phyloP scores from a whole-genome alignment of 345 rosid genomes.

The Populus pruinosa region DNA sequence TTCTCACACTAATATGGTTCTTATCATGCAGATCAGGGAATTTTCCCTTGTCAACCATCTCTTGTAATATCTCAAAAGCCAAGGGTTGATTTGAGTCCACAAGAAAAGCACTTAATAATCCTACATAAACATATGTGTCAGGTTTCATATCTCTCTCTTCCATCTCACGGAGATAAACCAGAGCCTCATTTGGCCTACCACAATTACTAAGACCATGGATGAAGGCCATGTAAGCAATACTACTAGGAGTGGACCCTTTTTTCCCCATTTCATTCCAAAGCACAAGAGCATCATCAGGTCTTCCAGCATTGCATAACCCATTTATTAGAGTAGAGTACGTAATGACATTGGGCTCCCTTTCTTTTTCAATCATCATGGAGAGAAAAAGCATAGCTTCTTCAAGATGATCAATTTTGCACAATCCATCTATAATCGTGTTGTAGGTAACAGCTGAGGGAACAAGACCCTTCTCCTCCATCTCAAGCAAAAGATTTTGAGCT shows the following conservation, averaged over 20 bases:
- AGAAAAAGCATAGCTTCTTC: conserved; percentile 55
- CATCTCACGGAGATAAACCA: conserved; percentile 60
- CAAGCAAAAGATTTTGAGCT: conserved; percentile 53
- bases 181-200: conserved; percentile 53
- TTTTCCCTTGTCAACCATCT: conserved; percentile 50
- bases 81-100: conserved; percentile 35
- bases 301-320: conserved; percentile 63
- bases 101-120: conserved; percentile 48
- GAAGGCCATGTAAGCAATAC: conserved; percentile 62
- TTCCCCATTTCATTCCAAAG: conserved; percentile 69
- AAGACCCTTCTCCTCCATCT: conserved; percentile 62
- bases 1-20: conserved; percentile 38
- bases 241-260: conserved; percentile 49
- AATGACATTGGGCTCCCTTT: conserved; percentile 62
- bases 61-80: conserved; percentile 57
- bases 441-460: conserved; percentile 73
- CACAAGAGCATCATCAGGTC: conserved; percentile 65
- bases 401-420: conserved; percentile 63
- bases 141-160: conserved; percentile 60
- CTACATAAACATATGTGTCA: conserved; percentile 52
- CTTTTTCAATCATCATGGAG: conserved; percentile 48
- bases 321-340: conserved; percentile 69
- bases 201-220: conserved; percentile 81
- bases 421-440: conserved; percentile 75
- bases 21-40: conserved; percentile 52